These are phyloP conservation scores for Magnaporthales sp. DNA, from an alignment of 2,329 filamentous ascomycete genomes.

Conservation along the genomic window DNA sequence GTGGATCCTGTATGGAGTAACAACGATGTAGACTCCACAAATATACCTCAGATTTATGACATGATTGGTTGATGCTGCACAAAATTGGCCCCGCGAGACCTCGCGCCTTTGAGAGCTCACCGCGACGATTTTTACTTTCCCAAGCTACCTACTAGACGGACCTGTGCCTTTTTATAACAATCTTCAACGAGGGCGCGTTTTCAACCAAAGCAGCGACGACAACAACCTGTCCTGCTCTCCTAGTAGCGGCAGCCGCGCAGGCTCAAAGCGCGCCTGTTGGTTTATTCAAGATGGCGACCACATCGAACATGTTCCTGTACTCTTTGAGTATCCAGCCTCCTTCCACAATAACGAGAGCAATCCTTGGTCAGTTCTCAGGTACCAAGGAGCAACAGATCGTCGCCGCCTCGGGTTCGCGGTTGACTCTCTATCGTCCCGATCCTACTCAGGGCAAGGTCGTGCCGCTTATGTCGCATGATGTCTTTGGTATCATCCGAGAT, in stretches of 20 bases:
- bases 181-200: neutral
- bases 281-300: conserved; percentile 73
- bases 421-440: conserved; percentile 82
- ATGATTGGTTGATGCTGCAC: neutral
- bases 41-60: neutral
- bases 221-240: conserved; percentile 7
- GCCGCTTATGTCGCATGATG: conserved; percentile 81
- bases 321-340: conserved; percentile 92
- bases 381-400: conserved; percentile 98
- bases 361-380: conserved; percentile 90
- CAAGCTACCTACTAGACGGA: neutral
- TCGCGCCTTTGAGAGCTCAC: neutral
- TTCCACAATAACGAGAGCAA: conserved; percentile 80
- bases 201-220: conserved; percentile 8
- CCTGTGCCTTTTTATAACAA: neutral
- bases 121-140: neutral
- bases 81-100: neutral
- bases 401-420: conserved; percentile 81
- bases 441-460: conserved; percentile 77
- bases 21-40: neutral
- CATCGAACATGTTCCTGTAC: conserved; percentile 98
- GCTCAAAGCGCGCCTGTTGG: conserved; percentile 34
- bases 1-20: neutral
- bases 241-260: conserved; percentile 30
- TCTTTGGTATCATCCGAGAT: conserved; percentile 90